Percentiles rank a stretch among this genome's conserved stretches.
Evolutionary conservation across 202 grass and related monocot species (phyloP).

Genomic region (Sporobolus alterniflorus): DNA sequence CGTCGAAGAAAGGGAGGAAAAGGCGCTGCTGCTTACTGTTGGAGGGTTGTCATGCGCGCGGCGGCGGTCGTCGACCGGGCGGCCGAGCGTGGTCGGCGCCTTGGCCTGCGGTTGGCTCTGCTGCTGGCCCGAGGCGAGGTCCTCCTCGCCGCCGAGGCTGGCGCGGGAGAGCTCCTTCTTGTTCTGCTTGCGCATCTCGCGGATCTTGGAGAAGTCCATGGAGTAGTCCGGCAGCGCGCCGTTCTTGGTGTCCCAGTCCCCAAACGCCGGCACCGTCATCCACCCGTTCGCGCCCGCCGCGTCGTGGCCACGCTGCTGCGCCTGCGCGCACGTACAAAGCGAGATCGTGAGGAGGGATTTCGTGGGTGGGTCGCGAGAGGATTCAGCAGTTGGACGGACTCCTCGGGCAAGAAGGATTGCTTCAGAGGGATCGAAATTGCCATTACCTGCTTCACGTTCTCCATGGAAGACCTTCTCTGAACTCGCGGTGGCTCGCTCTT

Average conservation of each 20-base stretch:
- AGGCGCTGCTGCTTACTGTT: conserved; percentile 36
- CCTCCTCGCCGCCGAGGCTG: conserved; percentile 92
- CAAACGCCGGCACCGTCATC: conserved; percentile 98
- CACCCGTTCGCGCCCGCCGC: conserved; percentile 49
- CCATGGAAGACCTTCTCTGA: conserved; percentile 50
- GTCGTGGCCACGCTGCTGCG: conserved; percentile 36
- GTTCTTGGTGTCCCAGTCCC: conserved; percentile 99
- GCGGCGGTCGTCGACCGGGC: conserved; percentile 34
- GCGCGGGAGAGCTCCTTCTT: conserved; percentile 95
- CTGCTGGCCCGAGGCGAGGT: conserved; percentile 49
- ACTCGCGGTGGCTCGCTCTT: not conserved
- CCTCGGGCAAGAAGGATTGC: not conserved
- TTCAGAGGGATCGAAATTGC: not conserved
- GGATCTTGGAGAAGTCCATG: conserved; percentile 99
- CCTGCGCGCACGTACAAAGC: not conserved
- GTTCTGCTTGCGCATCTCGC: conserved; percentile 99
- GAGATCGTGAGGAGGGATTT: not conserved
- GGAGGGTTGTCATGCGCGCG: conserved; percentile 60
- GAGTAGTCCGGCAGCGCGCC: conserved; percentile 97
- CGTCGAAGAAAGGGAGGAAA: not conserved
- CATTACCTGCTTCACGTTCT: conserved; percentile 72
- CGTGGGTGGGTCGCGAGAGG: not conserved
- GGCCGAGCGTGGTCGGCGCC: conserved; percentile 41
- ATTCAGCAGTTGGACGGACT: not conserved
- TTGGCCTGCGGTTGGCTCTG: conserved; percentile 6